Evolutionary conservation across 371 early-diverging fungal genomes (phyloP), one percentile per base, ranked within the genome.

Genomic region (Mortierella sp.): DNA sequence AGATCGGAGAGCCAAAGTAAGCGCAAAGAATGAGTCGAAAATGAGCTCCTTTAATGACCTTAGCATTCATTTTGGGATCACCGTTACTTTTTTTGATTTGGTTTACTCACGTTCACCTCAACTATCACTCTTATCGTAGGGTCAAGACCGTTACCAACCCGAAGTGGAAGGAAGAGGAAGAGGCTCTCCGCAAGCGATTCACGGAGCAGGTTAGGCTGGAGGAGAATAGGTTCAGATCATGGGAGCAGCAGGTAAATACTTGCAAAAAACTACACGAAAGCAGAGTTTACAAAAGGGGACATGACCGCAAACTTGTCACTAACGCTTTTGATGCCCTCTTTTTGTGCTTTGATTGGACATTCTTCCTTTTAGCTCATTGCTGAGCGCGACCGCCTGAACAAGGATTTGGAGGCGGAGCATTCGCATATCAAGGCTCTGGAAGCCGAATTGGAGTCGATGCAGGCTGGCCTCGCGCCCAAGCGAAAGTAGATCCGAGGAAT

Each of bases 81-180:
- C 21, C 21, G 26, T 47, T 52, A 9, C 21, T 56, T 42, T 49
- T 44, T 59, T 5, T 47, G 12, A 6, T 4, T 28, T 6, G 37
- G 37, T 14, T 21, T 14, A 19, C n/a, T 50, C 24, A 27, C 42
- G 47, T 46, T 26, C 56, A 43, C 42, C n/a, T n/a, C n/a, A n/a
- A n/a, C n/a, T n/a, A n/a, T 26, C 34, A 32, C 34, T 39, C 17
- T 32, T 27, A 23, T 63, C 30, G 8, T 51, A 82, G 82, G 85
- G 85, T 63, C 65, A 90, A 91, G 76, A 87, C 85, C 70, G 83
- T 84, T 23, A 90, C 92, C 58, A 95, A 93, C 80, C 85, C 87
- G 56, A 92, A 93, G 79, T 93, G 95, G 87, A 91, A 94, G 81
- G 96, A 96, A 49, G 97, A 97, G 79, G 99, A 98, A 80, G 99